These are phyloP conservation scores for Lophiotrema nucula DNA, from an alignment of 495 filamentous ascomycete species.

Conservation along the genomic window DNA sequence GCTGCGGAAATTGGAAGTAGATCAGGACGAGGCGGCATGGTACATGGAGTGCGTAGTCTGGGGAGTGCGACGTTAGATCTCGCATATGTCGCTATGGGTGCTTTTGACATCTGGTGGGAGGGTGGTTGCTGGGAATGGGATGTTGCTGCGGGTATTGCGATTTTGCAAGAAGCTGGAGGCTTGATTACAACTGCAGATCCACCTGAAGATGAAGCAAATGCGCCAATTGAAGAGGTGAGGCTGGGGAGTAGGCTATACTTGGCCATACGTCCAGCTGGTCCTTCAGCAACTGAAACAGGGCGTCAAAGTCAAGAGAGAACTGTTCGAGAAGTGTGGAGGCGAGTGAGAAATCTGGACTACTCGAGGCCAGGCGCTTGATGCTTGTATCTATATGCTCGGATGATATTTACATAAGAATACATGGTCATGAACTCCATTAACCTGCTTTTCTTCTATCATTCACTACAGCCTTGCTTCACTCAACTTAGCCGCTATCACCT, in stretches of 20 bases:
- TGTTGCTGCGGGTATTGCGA: slow-evolving; percentile 57
- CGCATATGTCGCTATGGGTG: slow-evolving; percentile 57
- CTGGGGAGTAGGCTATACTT: slow-evolving; percentile 65
- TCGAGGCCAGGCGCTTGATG: slow-evolving; percentile 53
- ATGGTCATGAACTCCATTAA: background rate
- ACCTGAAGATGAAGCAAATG: slow-evolving; percentile 53
- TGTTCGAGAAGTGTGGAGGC: slow-evolving; percentile 66
- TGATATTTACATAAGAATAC: slow-evolving; percentile 3
- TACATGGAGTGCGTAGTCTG: slow-evolving; percentile 58
- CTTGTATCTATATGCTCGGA: background rate
- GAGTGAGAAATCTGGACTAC: slow-evolving; percentile 62
- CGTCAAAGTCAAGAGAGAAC: slow-evolving; percentile 63
- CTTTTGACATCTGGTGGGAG: slow-evolving; percentile 61
- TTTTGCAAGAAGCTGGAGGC: slow-evolving; percentile 60
- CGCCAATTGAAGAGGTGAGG: slow-evolving; percentile 55
- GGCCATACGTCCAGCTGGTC: slow-evolving; percentile 63
- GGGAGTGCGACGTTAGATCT: slow-evolving; percentile 60
- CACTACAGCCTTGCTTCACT: slow-evolving; percentile 28
- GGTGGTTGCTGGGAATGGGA: slow-evolving; percentile 62
- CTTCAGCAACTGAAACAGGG: slow-evolving; percentile 57
- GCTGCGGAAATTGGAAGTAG: slow-evolving; percentile 59
- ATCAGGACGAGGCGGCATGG: slow-evolving; percentile 63
- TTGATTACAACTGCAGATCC: slow-evolving; percentile 67
- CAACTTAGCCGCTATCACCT: slow-evolving; percentile 47
- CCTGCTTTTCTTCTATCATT: background rate